phyloP scores from a whole-genome alignment of 1,139 yeast species.

The Magnusiomyces paraingens region DNA sequence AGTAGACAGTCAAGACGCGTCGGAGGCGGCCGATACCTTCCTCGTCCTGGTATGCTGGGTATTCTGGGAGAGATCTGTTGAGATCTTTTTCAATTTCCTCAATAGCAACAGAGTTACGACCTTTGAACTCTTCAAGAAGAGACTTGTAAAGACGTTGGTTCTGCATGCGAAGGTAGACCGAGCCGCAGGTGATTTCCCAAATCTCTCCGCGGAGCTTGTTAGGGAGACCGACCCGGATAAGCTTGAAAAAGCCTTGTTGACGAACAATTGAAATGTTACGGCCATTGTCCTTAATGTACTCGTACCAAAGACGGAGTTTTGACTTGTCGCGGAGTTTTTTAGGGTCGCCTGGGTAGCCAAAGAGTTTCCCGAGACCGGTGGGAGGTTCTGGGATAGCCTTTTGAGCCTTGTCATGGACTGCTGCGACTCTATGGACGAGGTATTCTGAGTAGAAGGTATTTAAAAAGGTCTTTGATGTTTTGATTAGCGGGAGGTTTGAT shows the following conservation, averaged over 20 bases:
- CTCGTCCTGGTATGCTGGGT: constrained; percentile 80
- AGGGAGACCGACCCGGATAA: constrained; percentile 86
- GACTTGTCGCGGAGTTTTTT: constrained; percentile 70
- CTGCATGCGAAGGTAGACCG: constrained; percentile 66
- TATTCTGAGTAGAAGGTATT: constrained; percentile 81
- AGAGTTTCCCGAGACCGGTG: constrained; percentile 79
- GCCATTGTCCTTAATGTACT: constrained; percentile 76
- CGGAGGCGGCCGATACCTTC: constrained; percentile 84
- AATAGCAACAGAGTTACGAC: constrained; percentile 69
- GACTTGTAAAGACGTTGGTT: constrained; percentile 53
- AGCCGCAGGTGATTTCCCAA: constrained; percentile 91
- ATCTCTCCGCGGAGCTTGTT: constrained; percentile 89
- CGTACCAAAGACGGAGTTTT: constrained; percentile 91
- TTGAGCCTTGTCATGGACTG: constrained; percentile 28
- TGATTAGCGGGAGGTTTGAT: constrained; percentile 58
- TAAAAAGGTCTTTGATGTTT: constrained; percentile 52
- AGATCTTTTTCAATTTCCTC: constrained; percentile 97
- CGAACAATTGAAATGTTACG: constrained; percentile 70
- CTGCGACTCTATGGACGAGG: constrained; percentile 40
- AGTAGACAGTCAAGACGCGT: constrained; percentile 84
- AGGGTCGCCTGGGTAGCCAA: constrained; percentile 87
- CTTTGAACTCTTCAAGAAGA: constrained; percentile 53
- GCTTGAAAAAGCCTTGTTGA: constrained; percentile 71
- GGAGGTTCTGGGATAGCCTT: constrained; percentile 42
- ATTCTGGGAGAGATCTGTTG: constrained; percentile 90